Percentiles rank a stretch among this genome's conserved stretches.
These are phyloP conservation scores for Casaregolazyma suthepensis DNA, from an alignment of 1,139 yeast species.

Conservation along the genomic window DNA sequence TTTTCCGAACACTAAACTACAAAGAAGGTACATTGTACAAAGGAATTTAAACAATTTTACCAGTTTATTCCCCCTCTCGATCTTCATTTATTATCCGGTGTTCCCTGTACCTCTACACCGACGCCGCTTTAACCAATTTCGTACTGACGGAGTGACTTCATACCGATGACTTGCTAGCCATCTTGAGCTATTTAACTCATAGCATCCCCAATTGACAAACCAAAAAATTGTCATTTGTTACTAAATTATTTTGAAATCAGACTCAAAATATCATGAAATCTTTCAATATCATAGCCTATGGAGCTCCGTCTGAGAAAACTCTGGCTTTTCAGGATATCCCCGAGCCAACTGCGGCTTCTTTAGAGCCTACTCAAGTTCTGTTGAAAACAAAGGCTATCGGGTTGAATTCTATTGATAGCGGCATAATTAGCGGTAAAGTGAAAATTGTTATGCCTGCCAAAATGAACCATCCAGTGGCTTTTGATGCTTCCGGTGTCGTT, in stretches of 20 bases:
- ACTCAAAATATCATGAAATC: slow-evolving; percentile 2
- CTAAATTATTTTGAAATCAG: background rate
- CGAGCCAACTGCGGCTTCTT: slow-evolving; percentile 8
- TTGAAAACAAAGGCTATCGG: slow-evolving; percentile 56
- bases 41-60: no score
- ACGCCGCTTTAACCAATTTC: background rate
- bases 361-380: slow-evolving; percentile 40
- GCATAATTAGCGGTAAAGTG: slow-evolving; percentile 20
- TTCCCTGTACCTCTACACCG: background rate
- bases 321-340: slow-evolving; percentile 8
- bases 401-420: slow-evolving; percentile 74
- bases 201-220: background rate
- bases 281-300: background rate
- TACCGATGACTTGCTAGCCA: background rate
- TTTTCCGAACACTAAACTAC: background rate
- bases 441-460: slow-evolving; percentile 29
- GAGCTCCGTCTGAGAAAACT: background rate
- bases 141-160: background rate
- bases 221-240: background rate
- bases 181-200: background rate
- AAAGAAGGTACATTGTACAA: no score
- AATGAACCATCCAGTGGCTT: slow-evolving; percentile 40
- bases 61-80: background rate
- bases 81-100: background rate
- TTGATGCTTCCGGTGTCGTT: slow-evolving; percentile 50